phyloP scores from a whole-genome alignment of 177 flowering plant species.

The Tripterygium wilfordii region DNA sequence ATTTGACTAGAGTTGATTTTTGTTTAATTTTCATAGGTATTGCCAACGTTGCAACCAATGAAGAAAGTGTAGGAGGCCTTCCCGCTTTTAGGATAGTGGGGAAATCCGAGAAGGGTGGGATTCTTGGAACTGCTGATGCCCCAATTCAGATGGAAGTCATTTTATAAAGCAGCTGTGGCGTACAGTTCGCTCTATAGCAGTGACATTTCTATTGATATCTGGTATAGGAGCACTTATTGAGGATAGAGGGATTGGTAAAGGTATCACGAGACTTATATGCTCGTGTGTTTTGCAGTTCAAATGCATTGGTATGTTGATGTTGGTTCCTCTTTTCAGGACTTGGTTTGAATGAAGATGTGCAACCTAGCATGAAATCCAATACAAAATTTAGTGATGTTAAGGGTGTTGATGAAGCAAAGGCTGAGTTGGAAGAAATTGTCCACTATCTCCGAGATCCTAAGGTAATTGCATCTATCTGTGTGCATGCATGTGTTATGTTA shows the following conservation, averaged over 20 bases:
- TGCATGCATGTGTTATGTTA: too few relatives aligned
- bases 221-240: slow-evolving; percentile 88
- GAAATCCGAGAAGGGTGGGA: slow-evolving; percentile 49
- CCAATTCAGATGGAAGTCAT: slow-evolving; percentile 80
- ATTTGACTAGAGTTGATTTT: too few relatives aligned
- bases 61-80: slow-evolving; percentile 53
- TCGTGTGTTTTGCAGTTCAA: too few relatives aligned
- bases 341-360: slow-evolving; percentile 90
- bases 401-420: slow-evolving; percentile 98
- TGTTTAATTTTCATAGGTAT: slow-evolving; percentile 21
- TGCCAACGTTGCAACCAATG: slow-evolving; percentile 31
- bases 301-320: too few relatives aligned
- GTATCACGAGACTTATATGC: too few relatives aligned
- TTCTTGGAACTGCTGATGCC: slow-evolving; percentile 82
- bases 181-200: slow-evolving; percentile 70
- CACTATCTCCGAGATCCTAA: slow-evolving; percentile 97
- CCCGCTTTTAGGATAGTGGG: slow-evolving; percentile 71
- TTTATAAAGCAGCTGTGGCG: slow-evolving; percentile 92
- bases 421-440: slow-evolving; percentile 96
- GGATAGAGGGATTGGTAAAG: slow-evolving; percentile 88
- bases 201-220: slow-evolving; percentile 77
- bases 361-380: slow-evolving; percentile 79
- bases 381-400: slow-evolving; percentile 93
- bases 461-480: too few relatives aligned
- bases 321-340: slow-evolving; percentile 62